Evolutionary conservation across 2,329 filamentous ascomycete genomes (phyloP), one percentile per base, ranked within the genome.

Genomic region (Macroventuria anomochaeta): DNA sequence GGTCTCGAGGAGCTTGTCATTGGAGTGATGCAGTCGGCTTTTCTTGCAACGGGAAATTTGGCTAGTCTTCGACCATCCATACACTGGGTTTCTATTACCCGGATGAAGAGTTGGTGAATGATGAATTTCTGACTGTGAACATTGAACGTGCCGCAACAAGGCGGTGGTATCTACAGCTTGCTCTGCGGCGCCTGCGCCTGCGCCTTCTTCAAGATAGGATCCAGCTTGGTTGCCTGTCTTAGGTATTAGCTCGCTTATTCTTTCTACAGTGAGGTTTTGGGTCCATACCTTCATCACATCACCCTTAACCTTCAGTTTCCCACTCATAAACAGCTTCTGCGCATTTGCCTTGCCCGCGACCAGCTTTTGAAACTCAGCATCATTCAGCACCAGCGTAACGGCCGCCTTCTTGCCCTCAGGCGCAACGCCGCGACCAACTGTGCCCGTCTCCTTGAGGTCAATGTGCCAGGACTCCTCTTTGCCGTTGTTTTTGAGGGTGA

Each of bases 251-350:
- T n/a, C n/a, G n/a, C n/a, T n/a, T n/a, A n/a, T n/a, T n/a, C n/a
- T n/a, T n/a, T n/a, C n/a, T n/a, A n/a, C n/a, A n/a, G n/a, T n/a
- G n/a, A n/a, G n/a, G n/a, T n/a, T n/a, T n/a, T n/a, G n/a, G n/a
- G n/a, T n/a, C n/a, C n/a, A n/a, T n/a, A 8, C 23, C 37, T 97
- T 97, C 93, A 97, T 97, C 57, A 97, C 87, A 76, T 97, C 92
- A 60, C 95, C 95, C 86, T 92, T 96, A 75, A 97, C 86, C 89
- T 97, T 99, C 73, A 99, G 83, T 84, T 96, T 97, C 69, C 95
- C 95, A n/a, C 85, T 85, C 93, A 99, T 97, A 80, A 97, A 97
- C 61, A 99, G 81, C 67, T 88, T 87, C 83, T 99, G 95, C 52
- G 95, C 92, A 73, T 97, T 96, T 68, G 90, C 91, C 81, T 96